Base-by-base conservation (phyloP, 768 basidiomycete genomes). In the Gloeophyllum trabeum region DNA sequence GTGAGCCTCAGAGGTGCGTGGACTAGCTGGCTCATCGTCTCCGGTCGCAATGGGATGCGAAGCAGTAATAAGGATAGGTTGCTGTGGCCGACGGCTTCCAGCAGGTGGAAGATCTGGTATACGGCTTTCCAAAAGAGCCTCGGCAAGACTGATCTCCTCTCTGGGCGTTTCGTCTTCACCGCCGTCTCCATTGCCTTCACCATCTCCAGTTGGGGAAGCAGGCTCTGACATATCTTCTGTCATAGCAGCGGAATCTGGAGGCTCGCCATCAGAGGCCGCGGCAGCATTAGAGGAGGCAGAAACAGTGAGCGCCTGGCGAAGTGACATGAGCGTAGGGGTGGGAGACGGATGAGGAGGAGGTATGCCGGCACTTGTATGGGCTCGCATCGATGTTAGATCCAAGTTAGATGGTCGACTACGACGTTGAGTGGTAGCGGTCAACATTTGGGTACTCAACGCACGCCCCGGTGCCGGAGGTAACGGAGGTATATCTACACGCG, bases 91-190 rank as follows among this genome's bases (percentile, higher is more conserved):
- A 41, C 64, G 63, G 6, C 80, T 71, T 14, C 87, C 87, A 25
- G 66, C 63, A 14, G 86, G 86, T 13, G 87, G 83, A 12, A 84
- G 54, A 25, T 80, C 70, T 5, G 87, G 86, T 24, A 85, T 58
- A 26, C 87, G 78, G 49, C 86, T 88, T 63, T 91, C 87, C 41
- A 83, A 53, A 16, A 91, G 62, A 6, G 80, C 80, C 48, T 90
- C 76, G 0, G 71, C 78, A 32, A 91, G 70, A 21, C 76, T 80
- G 26, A 91, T 80, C 21, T 70, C 68, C 24, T 84, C 81, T 42
- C 76, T 57, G 23, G 39, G 13, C 43, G 35, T 24, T 19, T 75
- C 76, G 6, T 73, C 77, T 5, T 75, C 75, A 14, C 79, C 76
- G 10, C 80, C 75, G n/a, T 54, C 69, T 38, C 61, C 18, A 13